These are phyloP conservation scores for Gastrodia elata DNA, from an alignment of 106 monocot species.

Conservation along the genomic window DNA sequence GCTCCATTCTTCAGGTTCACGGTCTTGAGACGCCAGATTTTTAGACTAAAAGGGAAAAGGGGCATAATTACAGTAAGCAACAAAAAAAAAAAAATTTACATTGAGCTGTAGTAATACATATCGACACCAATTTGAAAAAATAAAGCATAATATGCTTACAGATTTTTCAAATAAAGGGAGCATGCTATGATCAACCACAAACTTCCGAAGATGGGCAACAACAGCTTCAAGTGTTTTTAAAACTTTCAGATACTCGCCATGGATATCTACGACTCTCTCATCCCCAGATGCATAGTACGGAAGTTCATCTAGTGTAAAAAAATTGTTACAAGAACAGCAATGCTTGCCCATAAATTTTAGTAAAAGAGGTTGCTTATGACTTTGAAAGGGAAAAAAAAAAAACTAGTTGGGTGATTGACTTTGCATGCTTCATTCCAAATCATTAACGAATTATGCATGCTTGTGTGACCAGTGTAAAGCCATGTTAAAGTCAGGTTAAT, in stretches of 20 bases:
- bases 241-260: conserved; percentile 68
- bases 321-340: background rate
- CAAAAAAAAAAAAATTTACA: background rate
- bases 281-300: conserved; percentile 61
- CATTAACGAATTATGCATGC: too few relatives aligned
- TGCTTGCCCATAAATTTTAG: background rate
- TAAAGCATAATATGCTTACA: conserved; percentile 34
- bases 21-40: conserved; percentile 32
- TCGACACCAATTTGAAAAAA: background rate
- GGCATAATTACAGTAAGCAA: background rate
- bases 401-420: background rate
- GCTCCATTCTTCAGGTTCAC: conserved; percentile 26
- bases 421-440: background rate
- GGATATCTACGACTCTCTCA: conserved; percentile 77
- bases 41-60: conserved; percentile 11
- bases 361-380: background rate
- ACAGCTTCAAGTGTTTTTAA: conserved; percentile 71
- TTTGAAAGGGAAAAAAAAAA: background rate
- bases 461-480: too few relatives aligned
- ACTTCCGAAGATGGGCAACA: conserved; percentile 66
- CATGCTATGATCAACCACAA: conserved; percentile 86
- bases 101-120: background rate
- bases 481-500: too few relatives aligned
- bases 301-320: conserved; percentile 41
- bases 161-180: conserved; percentile 73